Base-by-base conservation (phyloP, 2,329 filamentous ascomycete species). In the Cercospora zeina region DNA sequence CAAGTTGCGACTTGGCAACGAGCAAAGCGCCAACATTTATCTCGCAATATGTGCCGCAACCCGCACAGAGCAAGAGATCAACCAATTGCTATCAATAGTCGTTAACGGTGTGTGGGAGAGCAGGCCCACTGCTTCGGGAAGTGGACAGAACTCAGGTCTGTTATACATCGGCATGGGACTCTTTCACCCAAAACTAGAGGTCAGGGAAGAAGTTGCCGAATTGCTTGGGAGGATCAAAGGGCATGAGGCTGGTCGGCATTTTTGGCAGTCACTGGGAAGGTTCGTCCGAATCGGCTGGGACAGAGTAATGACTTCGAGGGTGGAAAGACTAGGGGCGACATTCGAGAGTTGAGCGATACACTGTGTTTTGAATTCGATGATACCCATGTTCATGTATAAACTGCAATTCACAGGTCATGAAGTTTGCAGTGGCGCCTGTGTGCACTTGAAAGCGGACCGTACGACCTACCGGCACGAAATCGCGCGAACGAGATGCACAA, bases 161-260 rank as follows among this genome's bases (percentile, higher is more conserved):
- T 56, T 70, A 13, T 66, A 66, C 53, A 66, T 99, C 27, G 90
- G 89, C 4, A 83, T 97, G 56, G 95, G 95, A 0, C 81, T 99
- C 5, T 97, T 97, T 75, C 95, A 99, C 78, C 91, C 92, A 59
- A 87, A 93, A 67, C 82, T 83, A 36, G 89, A 91, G 56, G 93
- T 97, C 10, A 84, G 95, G 36, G 78, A 89, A 69, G 87, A 86
- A 59, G 90, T 91, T 1, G 88, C 91, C 1, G 90, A 90, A 64
- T 78, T 99, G 36, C 77, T 99, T 21, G 91, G 93, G 68, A 84
- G 92, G 21, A 87, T 99, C 59, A 85, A 87, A 68, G 87, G 89
- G 61, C 93, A 99, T 76, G 89, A 96, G 72, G 95, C 92, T 9
- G 95, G 95, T 1, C 85, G 92, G 71, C 91, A 97, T 77, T 97